phyloP scores from a whole-genome alignment of 306 rosid species.

The Crataegus laevigata region DNA sequence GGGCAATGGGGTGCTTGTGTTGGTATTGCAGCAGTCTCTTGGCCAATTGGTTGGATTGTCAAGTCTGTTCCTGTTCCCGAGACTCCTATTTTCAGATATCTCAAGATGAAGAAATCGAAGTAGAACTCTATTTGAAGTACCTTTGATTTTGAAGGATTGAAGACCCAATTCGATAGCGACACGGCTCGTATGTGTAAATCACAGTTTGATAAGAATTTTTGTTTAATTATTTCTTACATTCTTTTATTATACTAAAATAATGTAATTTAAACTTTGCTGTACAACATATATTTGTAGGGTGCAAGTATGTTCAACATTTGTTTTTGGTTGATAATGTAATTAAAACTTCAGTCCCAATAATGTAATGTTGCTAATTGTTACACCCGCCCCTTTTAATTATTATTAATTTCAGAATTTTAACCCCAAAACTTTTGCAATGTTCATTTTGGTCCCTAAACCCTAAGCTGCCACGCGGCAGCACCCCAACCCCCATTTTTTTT shows the following conservation, averaged over 20 bases:
- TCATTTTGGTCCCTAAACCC: too few species aligned
- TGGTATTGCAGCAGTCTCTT: conserved; percentile 7
- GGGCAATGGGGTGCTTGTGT: conserved; percentile 11
- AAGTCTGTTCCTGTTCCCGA: neutral
- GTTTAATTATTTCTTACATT: neutral
- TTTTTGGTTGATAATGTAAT: too few species aligned
- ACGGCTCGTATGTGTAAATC: too few species aligned
- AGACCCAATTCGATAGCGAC: neutral
- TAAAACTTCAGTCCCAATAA: too few species aligned
- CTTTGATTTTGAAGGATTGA: too few species aligned
- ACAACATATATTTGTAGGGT: neutral
- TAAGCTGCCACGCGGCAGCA: too few species aligned
- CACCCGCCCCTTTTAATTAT: too few species aligned
- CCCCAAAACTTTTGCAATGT: too few species aligned
- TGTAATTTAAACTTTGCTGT: neutral
- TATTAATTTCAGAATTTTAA: too few species aligned
- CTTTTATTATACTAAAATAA: neutral
- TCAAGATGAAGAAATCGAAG: neutral
- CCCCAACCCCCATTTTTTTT: too few species aligned
- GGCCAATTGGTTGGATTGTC: conserved; percentile 20
- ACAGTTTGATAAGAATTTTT: neutral
- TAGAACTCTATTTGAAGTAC: neutral
- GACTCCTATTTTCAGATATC: conserved; percentile 15
- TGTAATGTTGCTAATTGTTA: too few species aligned
- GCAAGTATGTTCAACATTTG: neutral